These are phyloP conservation scores for Senna tora DNA, from an alignment of 306 rosid genomes.

Conservation along the genomic window DNA sequence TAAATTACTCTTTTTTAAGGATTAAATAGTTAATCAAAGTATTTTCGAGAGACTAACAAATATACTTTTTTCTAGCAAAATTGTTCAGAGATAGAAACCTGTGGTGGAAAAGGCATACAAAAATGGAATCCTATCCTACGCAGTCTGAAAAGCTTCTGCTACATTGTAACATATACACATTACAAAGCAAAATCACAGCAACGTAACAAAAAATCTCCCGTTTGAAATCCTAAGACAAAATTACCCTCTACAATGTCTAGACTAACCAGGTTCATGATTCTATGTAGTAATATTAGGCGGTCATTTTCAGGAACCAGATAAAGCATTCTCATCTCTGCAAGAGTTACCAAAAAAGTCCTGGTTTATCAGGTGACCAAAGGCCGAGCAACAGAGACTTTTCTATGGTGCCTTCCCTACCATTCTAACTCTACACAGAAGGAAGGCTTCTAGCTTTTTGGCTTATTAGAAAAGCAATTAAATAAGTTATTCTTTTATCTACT, in stretches of 20 bases:
- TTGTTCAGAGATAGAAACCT: background rate
- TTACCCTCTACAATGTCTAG: slow-evolving; percentile 36
- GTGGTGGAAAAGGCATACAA: slow-evolving; percentile 19
- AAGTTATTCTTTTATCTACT: background rate
- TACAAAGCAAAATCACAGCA: slow-evolving; percentile 22
- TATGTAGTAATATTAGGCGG: background rate
- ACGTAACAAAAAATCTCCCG: background rate
- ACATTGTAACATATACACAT: slow-evolving; percentile 37
- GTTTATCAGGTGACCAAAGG: slow-evolving; percentile 46
- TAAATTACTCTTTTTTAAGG: background rate
- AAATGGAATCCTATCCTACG: slow-evolving; percentile 50
- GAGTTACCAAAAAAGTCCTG: slow-evolving; percentile 42
- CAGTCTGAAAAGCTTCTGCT: slow-evolving; percentile 51
- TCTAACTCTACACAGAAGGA: background rate
- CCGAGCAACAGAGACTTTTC: slow-evolving; percentile 40
- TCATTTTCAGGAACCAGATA: background rate
- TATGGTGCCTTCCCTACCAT: slow-evolving; percentile 47
- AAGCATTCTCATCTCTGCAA: slow-evolving; percentile 50
- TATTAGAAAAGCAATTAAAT: background rate
- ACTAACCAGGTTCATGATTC: slow-evolving; percentile 30
- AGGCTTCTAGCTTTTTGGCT: background rate
- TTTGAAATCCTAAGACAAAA: slow-evolving; percentile 17
- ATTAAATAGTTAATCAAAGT: background rate
- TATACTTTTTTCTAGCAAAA: background rate
- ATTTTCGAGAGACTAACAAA: too few relatives aligned